Evolutionary conservation across 495 filamentous ascomycete genomes (phyloP).

Genomic region (Podospora pseudopauciseta): DNA sequence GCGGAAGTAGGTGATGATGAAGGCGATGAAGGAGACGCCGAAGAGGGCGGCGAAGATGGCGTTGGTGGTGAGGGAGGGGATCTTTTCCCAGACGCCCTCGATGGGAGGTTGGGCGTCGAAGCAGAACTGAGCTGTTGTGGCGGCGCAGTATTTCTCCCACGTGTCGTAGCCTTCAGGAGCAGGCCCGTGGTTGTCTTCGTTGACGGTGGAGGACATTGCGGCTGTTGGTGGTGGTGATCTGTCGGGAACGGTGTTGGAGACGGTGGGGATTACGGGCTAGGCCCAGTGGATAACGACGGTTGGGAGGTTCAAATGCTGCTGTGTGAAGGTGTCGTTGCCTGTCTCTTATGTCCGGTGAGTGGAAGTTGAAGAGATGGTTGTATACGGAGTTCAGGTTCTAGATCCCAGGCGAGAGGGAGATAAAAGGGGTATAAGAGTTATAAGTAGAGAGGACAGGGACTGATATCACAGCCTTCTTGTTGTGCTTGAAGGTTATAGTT

Average conservation of each 20-base stretch:
- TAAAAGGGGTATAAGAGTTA: background rate
- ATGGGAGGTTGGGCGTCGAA: background rate
- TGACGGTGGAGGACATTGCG: background rate
- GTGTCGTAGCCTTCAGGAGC: background rate
- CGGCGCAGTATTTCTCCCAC: background rate
- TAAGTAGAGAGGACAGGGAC: background rate
- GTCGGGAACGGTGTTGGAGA: too few species aligned
- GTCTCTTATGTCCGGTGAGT: too few species aligned
- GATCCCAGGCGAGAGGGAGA: background rate
- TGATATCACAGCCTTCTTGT: background rate
- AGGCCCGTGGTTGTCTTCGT: background rate
- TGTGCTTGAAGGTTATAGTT: background rate
- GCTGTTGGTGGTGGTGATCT: background rate
- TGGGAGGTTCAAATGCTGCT: too few species aligned
- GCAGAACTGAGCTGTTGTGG: background rate
- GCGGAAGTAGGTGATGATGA: constrained; percentile 19
- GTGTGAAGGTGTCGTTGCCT: too few species aligned
- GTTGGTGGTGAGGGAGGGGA: constrained; percentile 29
- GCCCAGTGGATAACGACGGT: too few species aligned
- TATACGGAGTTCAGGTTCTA: background rate
- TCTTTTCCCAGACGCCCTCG: constrained; percentile 15
- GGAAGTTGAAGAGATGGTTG: too few species aligned
- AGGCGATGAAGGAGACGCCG: constrained; percentile 17
- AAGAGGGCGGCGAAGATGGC: constrained; percentile 31
- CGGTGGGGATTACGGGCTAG: too few species aligned